These are phyloP conservation scores for Trypanosoma vivax DNA, from an alignment of 208 protist species.

Conservation along the genomic window DNA sequence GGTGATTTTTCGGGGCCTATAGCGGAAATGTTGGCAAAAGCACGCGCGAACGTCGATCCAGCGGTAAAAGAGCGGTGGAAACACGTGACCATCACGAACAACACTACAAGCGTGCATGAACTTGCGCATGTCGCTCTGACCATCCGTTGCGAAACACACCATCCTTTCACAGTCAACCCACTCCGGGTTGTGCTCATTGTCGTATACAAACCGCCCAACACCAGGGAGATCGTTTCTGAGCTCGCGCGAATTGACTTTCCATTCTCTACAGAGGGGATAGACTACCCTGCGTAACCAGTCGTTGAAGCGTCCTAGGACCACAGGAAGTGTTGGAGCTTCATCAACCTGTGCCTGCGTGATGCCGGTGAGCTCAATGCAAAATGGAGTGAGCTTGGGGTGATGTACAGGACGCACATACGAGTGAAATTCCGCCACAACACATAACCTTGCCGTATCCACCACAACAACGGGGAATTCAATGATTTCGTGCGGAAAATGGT, in stretches of 20 bases:
- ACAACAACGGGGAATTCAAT: conserved; percentile 95
- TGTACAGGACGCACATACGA: conserved; percentile 82
- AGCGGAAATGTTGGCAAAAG: conserved; percentile 61
- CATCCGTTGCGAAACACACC: conserved; percentile 83
- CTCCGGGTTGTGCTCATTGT: conserved; percentile 28
- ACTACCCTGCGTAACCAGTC: conserved; percentile 56
- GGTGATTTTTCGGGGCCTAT: conserved; percentile 54
- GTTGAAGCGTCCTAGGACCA: conserved; percentile 53
- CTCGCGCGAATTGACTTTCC: conserved; percentile 19
- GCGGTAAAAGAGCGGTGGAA: conserved; percentile 84
- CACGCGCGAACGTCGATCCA: conserved; percentile 83
- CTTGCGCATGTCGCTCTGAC: conserved; percentile 87
- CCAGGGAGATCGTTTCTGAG: conserved; percentile 40
- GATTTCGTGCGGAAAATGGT: conserved; percentile 89
- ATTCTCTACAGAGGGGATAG: conserved; percentile 61
- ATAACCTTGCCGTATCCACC: conserved; percentile 58
- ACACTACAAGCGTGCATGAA: conserved; percentile 88
- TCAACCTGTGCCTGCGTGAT: conserved; percentile 92
- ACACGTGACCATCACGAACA: conserved; percentile 57
- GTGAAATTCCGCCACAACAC: conserved; percentile 82
- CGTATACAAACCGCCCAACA: conserved; percentile 53
- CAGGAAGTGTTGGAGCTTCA: conserved; percentile 46
- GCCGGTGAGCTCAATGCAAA: conserved; percentile 93
- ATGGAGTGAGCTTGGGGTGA: conserved; percentile 75
- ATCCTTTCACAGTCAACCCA: conserved; percentile 39